phyloP scores from a whole-genome alignment of 176 grass and related monocot species.

The Aegilops longissima region DNA sequence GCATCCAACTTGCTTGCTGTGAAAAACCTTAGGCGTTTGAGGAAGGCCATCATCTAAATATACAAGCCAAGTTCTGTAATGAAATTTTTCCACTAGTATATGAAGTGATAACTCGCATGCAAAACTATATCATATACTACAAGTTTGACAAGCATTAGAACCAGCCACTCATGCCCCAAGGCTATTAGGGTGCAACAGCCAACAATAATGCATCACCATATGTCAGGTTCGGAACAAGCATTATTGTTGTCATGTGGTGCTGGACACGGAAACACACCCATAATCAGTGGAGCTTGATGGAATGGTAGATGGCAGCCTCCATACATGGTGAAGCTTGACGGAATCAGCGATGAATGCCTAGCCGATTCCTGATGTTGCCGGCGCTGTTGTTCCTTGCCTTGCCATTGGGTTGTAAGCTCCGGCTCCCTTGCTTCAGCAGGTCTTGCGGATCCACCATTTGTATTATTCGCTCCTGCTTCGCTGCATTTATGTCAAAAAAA shows the following conservation, averaged over 20 bases:
- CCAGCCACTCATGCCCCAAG: neutral
- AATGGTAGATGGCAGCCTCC: neutral
- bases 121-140: no score
- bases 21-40: no score
- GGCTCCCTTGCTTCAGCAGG: constrained; percentile 56
- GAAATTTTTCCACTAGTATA: no score
- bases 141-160: constrained; percentile 9
- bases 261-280: neutral
- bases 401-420: constrained; percentile 3
- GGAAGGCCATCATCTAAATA: no score
- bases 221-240: neutral
- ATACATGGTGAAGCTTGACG: neutral
- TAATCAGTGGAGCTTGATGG: neutral
- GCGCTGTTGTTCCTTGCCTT: constrained; percentile 34
- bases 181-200: constrained; percentile 2
- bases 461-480: constrained; percentile 59
- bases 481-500: constrained; percentile 22
- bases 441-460: constrained; percentile 68
- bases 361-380: constrained; percentile 12
- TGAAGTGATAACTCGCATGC: no score
- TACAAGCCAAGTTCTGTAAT: no score
- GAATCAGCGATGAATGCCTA: constrained; percentile 7
- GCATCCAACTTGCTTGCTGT: no score
- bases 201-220: neutral
- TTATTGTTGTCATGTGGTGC: neutral